Percentiles rank a stretch among this genome's conserved stretches.
Conservation (phyloP, 257 asterid species). For the Solanum etuberosum region DNA sequence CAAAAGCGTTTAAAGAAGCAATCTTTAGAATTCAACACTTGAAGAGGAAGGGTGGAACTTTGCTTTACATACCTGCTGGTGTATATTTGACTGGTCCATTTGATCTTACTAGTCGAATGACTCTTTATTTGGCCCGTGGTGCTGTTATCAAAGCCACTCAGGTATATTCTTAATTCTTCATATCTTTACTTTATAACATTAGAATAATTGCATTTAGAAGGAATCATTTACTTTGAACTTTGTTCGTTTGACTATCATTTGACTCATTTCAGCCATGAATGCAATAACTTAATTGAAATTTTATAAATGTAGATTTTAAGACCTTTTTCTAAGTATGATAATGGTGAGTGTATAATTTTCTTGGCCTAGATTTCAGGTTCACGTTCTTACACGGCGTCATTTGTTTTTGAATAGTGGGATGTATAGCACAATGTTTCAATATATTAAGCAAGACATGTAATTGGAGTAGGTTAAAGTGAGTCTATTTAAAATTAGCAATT, state of each 20-base stretch:
- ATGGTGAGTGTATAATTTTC: background rate
- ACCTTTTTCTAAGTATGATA: background rate
- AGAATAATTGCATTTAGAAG: background rate
- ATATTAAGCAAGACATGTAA: background rate
- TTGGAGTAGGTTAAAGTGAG: background rate
- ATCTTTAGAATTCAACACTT: conserved; percentile 68
- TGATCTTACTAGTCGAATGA: conserved; percentile 85
- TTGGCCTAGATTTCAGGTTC: background rate
- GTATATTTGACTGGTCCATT: conserved; percentile 73
- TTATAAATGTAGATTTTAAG: background rate
- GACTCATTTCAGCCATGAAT: background rate
- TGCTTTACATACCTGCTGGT: conserved; percentile 86
- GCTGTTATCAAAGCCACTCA: conserved; percentile 74
- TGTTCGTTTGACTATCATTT: background rate
- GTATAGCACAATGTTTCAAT: background rate
- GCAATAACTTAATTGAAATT: background rate
- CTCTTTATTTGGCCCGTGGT: conserved; percentile 75
- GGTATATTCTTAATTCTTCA: conserved; percentile 26
- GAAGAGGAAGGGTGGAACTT: conserved; percentile 77
- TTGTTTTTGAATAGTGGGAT: background rate
- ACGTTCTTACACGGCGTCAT: background rate
- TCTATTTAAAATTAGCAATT: background rate
- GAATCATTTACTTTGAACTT: background rate
- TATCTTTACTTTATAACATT: background rate
- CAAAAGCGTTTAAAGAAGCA: conserved; percentile 77